Conservation (phyloP, 768 basidiomycete genomes). For the Rubroboletus pulcherrimus region DNA sequence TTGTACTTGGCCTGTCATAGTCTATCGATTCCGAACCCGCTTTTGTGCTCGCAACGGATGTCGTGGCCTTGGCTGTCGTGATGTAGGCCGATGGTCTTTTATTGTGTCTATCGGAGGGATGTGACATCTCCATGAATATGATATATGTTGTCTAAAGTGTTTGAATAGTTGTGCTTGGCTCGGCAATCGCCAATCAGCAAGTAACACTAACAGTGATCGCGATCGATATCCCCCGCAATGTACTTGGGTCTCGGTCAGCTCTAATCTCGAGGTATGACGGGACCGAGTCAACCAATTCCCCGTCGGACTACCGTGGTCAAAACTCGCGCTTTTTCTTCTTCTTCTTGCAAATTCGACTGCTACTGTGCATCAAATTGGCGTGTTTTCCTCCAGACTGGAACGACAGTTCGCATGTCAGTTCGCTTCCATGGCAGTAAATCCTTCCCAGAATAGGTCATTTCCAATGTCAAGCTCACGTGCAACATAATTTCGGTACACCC, state of each 20-base stretch:
- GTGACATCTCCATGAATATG: neutral
- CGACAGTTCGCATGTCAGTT: slow-evolving; percentile 13
- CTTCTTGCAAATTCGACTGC: slow-evolving; percentile 1
- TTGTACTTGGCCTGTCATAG: neutral
- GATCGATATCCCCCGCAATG: neutral
- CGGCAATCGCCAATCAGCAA: neutral
- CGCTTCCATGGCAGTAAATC: slow-evolving; percentile 16
- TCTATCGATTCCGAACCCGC: neutral
- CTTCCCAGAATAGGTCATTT: slow-evolving; percentile 16
- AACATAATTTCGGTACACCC: slow-evolving; percentile 7
- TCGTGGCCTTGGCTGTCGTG: neutral
- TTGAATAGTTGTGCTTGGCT: neutral
- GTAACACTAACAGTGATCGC: neutral
- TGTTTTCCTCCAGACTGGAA: neutral
- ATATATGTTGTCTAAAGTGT: slow-evolving; percentile 1
- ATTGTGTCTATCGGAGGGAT: slow-evolving; percentile 2
- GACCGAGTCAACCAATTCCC: neutral
- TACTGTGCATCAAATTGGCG: neutral
- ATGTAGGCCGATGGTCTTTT: neutral
- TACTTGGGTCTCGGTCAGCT: neutral
- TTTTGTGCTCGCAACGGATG: neutral
- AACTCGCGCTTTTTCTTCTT: neutral
- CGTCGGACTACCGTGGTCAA: too few species aligned
- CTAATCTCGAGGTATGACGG: neutral
- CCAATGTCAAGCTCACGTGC: slow-evolving; percentile 18